Conservation (phyloP, 2,329 filamentous ascomycete genomes). For the Chaetomium sp. region DNA sequence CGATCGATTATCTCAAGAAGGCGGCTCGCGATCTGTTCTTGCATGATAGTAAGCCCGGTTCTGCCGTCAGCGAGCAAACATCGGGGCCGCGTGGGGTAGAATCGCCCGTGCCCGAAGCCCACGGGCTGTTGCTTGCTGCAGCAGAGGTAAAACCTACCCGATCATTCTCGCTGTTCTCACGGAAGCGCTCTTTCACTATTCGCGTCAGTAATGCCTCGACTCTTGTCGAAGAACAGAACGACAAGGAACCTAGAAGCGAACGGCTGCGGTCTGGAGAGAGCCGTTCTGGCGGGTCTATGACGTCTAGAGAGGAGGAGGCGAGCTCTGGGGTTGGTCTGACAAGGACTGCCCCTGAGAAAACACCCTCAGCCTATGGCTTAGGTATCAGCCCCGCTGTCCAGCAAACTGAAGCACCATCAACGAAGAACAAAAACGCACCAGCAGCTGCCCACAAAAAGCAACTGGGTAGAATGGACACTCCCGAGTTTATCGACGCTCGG, state of each 20-base stretch:
- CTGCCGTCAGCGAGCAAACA: conserved; percentile 11
- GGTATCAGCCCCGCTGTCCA: background rate
- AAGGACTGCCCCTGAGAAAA: conserved; percentile 22
- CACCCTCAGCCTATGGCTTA: background rate
- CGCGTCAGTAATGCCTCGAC: conserved; percentile 29
- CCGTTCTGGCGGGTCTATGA: conserved; percentile 6
- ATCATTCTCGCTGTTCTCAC: conserved; percentile 28
- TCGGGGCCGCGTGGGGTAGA: background rate
- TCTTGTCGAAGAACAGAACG: conserved; percentile 19
- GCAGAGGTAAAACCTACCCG: conserved; percentile 24
- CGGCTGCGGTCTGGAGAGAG: background rate
- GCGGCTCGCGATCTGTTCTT: conserved; percentile 6
- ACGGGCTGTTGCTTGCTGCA: conserved; percentile 4
- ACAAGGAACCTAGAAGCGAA: background rate
- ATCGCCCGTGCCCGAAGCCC: conserved; percentile 1
- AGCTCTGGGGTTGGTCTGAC: background rate
- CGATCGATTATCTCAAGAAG: conserved; percentile 25
- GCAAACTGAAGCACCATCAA: background rate
- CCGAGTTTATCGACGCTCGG: conserved; percentile 30
- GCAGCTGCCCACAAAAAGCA: background rate
- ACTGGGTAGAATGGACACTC: conserved; percentile 30
- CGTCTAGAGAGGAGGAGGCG: conserved; percentile 12
- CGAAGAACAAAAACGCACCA: conserved; percentile 8
- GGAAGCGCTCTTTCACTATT: conserved; percentile 4
- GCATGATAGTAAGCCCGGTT: conserved; percentile 13